Conservation (phyloP, 768 basidiomycete species). For the Roridomyces roridus region DNA sequence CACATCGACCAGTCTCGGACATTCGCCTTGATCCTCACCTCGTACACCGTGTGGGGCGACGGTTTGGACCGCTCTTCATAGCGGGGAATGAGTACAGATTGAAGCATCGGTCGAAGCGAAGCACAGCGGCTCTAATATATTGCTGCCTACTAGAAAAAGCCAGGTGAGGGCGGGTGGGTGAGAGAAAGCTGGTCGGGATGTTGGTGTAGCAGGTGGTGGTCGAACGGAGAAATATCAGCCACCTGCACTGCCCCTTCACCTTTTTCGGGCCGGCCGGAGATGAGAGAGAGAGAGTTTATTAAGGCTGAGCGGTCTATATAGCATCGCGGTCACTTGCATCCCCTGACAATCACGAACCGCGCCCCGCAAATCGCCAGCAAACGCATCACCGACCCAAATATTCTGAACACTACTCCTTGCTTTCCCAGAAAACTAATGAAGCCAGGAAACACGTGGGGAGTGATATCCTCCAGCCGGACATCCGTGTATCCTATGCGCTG, state of each 20-base stretch:
- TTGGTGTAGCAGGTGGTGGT: too few species aligned
- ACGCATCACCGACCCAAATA: conserved; percentile 46
- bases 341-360: conserved; percentile 57
- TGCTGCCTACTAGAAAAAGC: too few species aligned
- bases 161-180: too few species aligned
- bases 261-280: too few species aligned
- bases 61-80: conserved; percentile 73
- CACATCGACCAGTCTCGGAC: conserved; percentile 94
- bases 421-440: conserved; percentile 56
- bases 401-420: conserved; percentile 48
- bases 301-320: too few species aligned
- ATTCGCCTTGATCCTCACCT: conserved; percentile 84
- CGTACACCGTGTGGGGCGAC: conserved; percentile 83
- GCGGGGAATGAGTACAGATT: conserved; percentile 62
- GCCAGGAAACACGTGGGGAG: conserved; percentile 61
- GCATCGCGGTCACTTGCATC: conserved; percentile 26
- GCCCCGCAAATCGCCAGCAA: conserved; percentile 45
- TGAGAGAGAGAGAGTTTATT: too few species aligned
- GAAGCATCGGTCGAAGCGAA: conserved; percentile 9
- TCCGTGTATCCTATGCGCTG: conserved; percentile 57
- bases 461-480: conserved; percentile 62
- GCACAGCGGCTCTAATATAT: too few species aligned
- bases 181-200: too few species aligned
- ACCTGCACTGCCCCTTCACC: too few species aligned
- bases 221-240: too few species aligned